Base-by-base conservation (phyloP, 345 rosid species). In the Conringia planisiliqua region DNA sequence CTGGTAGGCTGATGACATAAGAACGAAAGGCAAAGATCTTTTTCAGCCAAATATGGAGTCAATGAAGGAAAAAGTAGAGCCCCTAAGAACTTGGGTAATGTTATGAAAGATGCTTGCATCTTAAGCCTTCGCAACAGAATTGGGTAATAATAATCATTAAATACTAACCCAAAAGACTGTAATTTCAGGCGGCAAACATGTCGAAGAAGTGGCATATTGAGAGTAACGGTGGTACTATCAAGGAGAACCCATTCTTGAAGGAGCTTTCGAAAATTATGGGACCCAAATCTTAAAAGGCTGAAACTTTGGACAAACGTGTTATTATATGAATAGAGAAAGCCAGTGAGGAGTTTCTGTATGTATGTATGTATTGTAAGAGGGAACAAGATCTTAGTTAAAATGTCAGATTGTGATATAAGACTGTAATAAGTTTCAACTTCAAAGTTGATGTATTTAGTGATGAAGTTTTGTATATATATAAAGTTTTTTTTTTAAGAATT, bases 181-280 rank as follows among this genome's bases (percentile, higher is more conserved):
- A 69, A 2, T 50, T 60, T 58, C 90, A 91, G 98, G 93, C 83
- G 0, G 87, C 63, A 60, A 82, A 47, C 75, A 84, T 68, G 80
- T 83, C 96, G 17, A 84, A 80, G 87, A 87, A 83, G 86, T 94
- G 96, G 93, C 90, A 81, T 69, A 18, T 85, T 7, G 86, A 83
- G 40, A 81, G 72, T 65, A 70, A 79, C 14, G 58, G 11, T 17
- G 85, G 75, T 36, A 82, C 59, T 32, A 55, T 86, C 26, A 87
- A 90, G 83, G 87, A 85, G 80, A 89, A 81, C 33, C 90, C 92
- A 12, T 78, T 94, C 13, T 62, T 91, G 29, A 90, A 87, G 84
- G 90, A 88, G 78, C 92, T 94, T 38, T 86, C 96, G 3, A 90
- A 68, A 77, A 71, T 83, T 68, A 76, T 90, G 6, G 90, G 96